A percentile compares a stretch with the other conserved stretches of the same genome.
Conservation (phyloP, 1,139 yeast genomes). For the Debaryomyces subglobosus region DNA sequence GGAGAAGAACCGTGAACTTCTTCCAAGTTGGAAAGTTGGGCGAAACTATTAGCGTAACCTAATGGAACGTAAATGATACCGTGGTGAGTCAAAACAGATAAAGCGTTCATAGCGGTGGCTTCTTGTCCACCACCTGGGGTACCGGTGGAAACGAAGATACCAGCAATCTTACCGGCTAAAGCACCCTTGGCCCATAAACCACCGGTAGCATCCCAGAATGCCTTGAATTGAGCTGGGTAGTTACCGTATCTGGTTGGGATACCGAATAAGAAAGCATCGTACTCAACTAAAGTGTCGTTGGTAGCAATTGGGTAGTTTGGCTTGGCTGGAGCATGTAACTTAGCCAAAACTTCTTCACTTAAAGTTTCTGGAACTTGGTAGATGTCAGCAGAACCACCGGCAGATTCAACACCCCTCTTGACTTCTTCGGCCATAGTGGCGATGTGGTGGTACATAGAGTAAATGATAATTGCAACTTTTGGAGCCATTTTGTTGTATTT, state of each 20-base stretch:
- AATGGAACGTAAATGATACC: slow-evolving; percentile 81
- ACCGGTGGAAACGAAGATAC: slow-evolving; percentile 78
- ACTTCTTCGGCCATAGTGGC: slow-evolving; percentile 68
- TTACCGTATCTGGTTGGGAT: slow-evolving; percentile 84
- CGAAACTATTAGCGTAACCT: slow-evolving; percentile 70
- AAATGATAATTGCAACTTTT: slow-evolving; percentile 63
- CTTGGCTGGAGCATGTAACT: slow-evolving; percentile 65
- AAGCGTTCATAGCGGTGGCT: slow-evolving; percentile 62
- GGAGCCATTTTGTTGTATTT: slow-evolving; percentile 27
- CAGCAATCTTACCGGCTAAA: slow-evolving; percentile 74
- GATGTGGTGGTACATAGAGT: slow-evolving; percentile 83
- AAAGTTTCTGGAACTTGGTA: slow-evolving; percentile 84
- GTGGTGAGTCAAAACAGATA: slow-evolving; percentile 75
- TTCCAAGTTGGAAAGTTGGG: slow-evolving; percentile 57
- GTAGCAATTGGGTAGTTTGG: slow-evolving; percentile 73
- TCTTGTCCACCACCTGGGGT: slow-evolving; percentile 88
- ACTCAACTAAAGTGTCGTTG: slow-evolving; percentile 56
- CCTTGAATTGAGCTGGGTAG: slow-evolving; percentile 78
- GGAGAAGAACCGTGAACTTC: slow-evolving; percentile 85
- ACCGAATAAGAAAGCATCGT: slow-evolving; percentile 81
- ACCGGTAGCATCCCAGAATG: slow-evolving; percentile 84
- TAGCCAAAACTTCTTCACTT: slow-evolving; percentile 58
- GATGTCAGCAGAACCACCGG: slow-evolving; percentile 74
- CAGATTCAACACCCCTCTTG: slow-evolving; percentile 69
- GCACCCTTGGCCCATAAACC: slow-evolving; percentile 82